These are phyloP conservation scores for Begonia masoniana DNA, from an alignment of 306 rosid species.

Conservation along the genomic window DNA sequence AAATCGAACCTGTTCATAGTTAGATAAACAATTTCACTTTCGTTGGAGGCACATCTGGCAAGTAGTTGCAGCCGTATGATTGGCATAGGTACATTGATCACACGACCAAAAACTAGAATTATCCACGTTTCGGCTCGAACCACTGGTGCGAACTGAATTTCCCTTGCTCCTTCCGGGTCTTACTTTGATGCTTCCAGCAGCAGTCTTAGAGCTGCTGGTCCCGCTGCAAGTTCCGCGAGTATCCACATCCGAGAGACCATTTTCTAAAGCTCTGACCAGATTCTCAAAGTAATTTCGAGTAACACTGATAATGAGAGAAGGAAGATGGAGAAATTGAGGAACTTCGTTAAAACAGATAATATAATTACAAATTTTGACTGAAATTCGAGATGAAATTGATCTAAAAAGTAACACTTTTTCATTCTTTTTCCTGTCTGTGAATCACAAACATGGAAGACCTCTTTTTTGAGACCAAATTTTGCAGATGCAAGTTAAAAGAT, in stretches of 20 bases:
- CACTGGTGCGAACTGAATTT: conserved; percentile 17
- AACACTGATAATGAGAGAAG: conserved; percentile 17
- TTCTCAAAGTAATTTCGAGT: conserved; percentile 57
- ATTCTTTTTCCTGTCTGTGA: too few relatives aligned
- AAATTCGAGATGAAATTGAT: too few relatives aligned
- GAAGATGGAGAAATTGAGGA: too few relatives aligned
- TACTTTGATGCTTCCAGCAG: conserved; percentile 9
- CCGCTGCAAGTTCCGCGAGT: conserved; percentile 27
- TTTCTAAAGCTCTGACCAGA: conserved; percentile 56
- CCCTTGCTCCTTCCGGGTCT: conserved; percentile 24
- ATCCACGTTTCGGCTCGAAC: conserved; percentile 24
- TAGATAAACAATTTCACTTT: not conserved
- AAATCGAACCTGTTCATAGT: too few relatives aligned
- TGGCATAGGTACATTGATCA: conserved; percentile 38
- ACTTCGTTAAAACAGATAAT: too few relatives aligned
- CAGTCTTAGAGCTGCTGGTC: conserved; percentile 23
- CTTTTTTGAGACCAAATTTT: too few relatives aligned
- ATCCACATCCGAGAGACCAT: conserved; percentile 18
- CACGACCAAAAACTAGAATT: conserved; percentile 36
- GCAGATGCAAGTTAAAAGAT: too few relatives aligned
- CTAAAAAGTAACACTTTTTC: too few relatives aligned
- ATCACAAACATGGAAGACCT: too few relatives aligned
- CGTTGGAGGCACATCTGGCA: not conserved
- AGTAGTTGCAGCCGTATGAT: conserved; percentile 16
- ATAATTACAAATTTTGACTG: too few relatives aligned